A percentile compares a stretch with the other conserved stretches of the same genome.
Evolutionary conservation across 768 basidiomycete species (phyloP).

Genomic region (Leccinellum albellum): DNA sequence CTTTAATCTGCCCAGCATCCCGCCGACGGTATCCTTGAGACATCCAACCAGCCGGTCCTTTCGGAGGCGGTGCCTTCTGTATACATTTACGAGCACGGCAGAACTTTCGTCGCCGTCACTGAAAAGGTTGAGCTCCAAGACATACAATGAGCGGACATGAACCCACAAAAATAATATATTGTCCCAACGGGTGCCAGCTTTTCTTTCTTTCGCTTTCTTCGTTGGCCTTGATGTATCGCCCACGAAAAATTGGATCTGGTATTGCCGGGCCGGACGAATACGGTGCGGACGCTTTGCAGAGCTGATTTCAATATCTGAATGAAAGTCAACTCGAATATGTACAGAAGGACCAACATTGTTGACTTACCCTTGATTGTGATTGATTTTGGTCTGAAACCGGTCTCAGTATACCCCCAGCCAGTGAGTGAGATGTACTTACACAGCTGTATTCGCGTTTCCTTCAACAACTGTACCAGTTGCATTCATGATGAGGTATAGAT

Average conservation of each 20-base stretch:
- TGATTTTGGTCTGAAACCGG: not conserved
- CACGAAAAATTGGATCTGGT: not conserved
- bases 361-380: not conserved
- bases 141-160: too few relatives aligned
- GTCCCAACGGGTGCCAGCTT: not conserved
- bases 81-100: too few relatives aligned
- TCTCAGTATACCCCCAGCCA: not conserved
- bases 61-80: too few relatives aligned
- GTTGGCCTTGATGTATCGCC: not conserved
- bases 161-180: too few relatives aligned
- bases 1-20: too few relatives aligned
- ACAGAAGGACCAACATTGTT: not conserved
- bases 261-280: not conserved
- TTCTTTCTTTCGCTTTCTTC: not conserved
- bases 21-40: too few relatives aligned
- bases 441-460: not conserved
- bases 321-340: not conserved
- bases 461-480: not conserved
- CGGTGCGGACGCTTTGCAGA: too few relatives aligned
- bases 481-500: too few relatives aligned
- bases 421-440: not conserved
- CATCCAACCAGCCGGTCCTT: too few relatives aligned
- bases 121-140: too few relatives aligned
- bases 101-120: too few relatives aligned
- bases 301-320: not conserved